Base-by-base conservation (phyloP, 2,329 filamentous ascomycete genomes). In the Pleomassaria siparia region DNA sequence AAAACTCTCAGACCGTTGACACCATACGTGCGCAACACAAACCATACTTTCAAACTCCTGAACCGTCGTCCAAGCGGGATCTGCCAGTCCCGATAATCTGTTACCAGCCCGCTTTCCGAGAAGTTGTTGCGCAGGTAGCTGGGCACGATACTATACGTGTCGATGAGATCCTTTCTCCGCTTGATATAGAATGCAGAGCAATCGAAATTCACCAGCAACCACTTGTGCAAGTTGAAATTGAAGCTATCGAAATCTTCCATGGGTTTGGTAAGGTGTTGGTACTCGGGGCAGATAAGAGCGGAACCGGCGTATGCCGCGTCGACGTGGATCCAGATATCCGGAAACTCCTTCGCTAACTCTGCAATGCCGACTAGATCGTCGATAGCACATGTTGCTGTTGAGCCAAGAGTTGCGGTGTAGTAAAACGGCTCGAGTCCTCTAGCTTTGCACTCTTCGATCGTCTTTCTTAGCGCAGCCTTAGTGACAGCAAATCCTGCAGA, bases 201-300 rank as follows among this genome's bases (percentile, higher is more conserved):
- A 63, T 97, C 92, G 63, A 96, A 96, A 72, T 95, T 96, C 47
- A 90, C 91, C 15, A 96, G 83, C 40, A 96, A 79, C 92, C 92
- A 96, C 76, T 97, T 97, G 79, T 96, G 91, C 82, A 96, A 88
- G 76, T 96, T 97, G 76, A 92, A 84, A 72, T 96, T 86, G 80
- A 95, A 96, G 55, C 86, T 91, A 75, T 96, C 88, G 66, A 95
- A 91, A 18, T 77, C 73, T 1, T 77, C 74, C 42, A 92, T 79
- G 8, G 82, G 74, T 18, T 75, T 64, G 1, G 85, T 78, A 41
- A 90, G 78, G 56, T 86, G 79, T 54, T 90, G 87, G 71, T 88
- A 87, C 69, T 95, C 89, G 2, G 90, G 87, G 18, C 88, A 85
- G 3, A 96, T 76, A 3, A 97, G 82, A 1, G 91, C 88, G 0